phyloP scores from a whole-genome alignment of 352 stramenopile species.

The Achlya hypogyna region DNA sequence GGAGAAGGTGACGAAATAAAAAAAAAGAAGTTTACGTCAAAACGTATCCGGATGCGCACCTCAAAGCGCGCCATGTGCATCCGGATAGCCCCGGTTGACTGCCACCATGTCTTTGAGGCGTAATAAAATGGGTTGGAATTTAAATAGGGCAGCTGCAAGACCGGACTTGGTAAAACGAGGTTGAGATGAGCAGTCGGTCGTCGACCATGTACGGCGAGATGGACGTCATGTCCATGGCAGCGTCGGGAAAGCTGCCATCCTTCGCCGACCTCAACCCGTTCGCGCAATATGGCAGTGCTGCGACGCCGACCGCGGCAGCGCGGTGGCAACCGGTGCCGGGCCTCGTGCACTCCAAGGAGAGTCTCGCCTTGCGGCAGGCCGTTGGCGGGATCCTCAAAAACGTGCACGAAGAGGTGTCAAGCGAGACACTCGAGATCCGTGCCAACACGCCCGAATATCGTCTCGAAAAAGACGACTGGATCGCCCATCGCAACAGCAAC shows the following conservation, averaged over 20 bases:
- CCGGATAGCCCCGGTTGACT: too few species aligned
- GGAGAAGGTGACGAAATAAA: too few species aligned
- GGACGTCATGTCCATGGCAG: neutral
- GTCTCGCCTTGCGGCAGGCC: constrained; percentile 55
- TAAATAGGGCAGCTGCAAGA: too few species aligned
- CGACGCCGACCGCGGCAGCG: constrained; percentile 1
- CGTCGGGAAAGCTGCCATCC: constrained; percentile 30
- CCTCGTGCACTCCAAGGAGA: constrained; percentile 75
- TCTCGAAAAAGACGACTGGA: constrained; percentile 76
- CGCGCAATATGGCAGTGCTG: constrained; percentile 32
- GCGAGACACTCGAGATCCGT: constrained; percentile 64
- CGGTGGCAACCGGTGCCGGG: constrained; percentile 70
- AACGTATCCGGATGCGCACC: too few species aligned
- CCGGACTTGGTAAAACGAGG: too few species aligned
- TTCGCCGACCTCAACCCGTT: constrained; percentile 72
- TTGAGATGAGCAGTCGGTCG: neutral
- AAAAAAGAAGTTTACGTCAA: too few species aligned
- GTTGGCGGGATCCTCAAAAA: constrained; percentile 64
- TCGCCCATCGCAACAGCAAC: constrained; percentile 52
- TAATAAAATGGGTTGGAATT: too few species aligned
- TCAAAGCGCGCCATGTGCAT: too few species aligned
- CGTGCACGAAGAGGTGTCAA: constrained; percentile 72
- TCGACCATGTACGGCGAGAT: neutral
- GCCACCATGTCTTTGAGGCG: too few species aligned
- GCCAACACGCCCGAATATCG: constrained; percentile 83